Evolutionary conservation across 148 eudicot species (phyloP), one percentile per base, ranked within the genome.

Genomic region (Chenopodium quinoa): DNA sequence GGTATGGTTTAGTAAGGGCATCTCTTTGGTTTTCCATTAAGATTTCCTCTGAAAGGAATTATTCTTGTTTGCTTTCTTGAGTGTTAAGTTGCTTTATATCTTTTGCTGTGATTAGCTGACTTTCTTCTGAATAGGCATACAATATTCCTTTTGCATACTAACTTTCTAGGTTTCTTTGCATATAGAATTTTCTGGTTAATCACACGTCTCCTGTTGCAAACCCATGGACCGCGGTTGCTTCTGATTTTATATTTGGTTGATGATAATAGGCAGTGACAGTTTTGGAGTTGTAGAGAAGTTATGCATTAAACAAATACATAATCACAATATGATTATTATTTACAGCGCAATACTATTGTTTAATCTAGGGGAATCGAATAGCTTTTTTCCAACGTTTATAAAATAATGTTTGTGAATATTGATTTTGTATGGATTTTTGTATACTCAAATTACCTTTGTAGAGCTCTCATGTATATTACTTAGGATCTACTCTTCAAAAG

Each of bases 31-130:
- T 76, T 58, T 79, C 60, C 9, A 16, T 32, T n/a, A 11, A 75
- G 79, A 27, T 79, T 74, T 79, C 85, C 82, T 67, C 78, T 74
- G 63, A 23, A 48, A 72, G 75, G 31, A 66, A 79, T 8, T 79
- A 79, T 79, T 79, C 82, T 64, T 75, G 17, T 74, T 83, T 83
- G 72, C 29, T 83, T 74, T 83, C 85, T 83, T 83, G 34, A 83
- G 79, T 3, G 69, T 83, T 79, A 79, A 75, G 82, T 79, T 82
- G 84, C 84, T 79, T 79, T 31, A 37, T 73, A 47, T 40, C 60
- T 56, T 80, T 44, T 80, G 54, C 54, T 80, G 50, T 16, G 63
- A 25, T 27, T 58, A 34, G 76, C 58, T 81, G 62, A 27, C 54
- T 75, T 73, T 56, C 78, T 60, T 4, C 67, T 73, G 62, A 44